Evolutionary conservation across 2,329 filamentous ascomycete species (phyloP).

Genomic region (Penicillium sp.): DNA sequence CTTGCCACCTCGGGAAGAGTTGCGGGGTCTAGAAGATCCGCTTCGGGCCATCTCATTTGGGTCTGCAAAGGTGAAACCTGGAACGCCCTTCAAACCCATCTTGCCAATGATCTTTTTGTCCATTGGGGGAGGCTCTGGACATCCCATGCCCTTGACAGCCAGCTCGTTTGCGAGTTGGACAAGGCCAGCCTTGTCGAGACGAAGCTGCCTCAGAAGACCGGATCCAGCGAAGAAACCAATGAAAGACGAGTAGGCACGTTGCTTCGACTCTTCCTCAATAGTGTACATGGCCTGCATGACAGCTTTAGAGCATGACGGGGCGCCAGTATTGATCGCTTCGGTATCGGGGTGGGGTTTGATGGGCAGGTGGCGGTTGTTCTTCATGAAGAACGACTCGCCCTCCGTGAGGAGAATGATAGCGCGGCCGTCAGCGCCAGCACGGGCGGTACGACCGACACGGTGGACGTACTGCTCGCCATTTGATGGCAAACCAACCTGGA

Average conservation of each 20-base stretch:
- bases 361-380: slow-evolving; percentile 48
- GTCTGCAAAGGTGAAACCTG: slow-evolving; percentile 33
- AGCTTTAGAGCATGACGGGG: slow-evolving; percentile 30
- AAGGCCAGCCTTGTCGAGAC: slow-evolving; percentile 33
- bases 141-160: slow-evolving; percentile 37
- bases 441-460: slow-evolving; percentile 62
- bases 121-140: slow-evolving; percentile 37
- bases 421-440: slow-evolving; percentile 53
- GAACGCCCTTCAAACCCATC: slow-evolving; percentile 41
- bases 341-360: slow-evolving; percentile 49
- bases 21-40: slow-evolving; percentile 10
- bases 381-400: slow-evolving; percentile 52
- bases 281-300: slow-evolving; percentile 30
- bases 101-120: slow-evolving; percentile 39
- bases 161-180: slow-evolving; percentile 39
- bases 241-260: slow-evolving; percentile 38
- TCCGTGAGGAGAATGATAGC: slow-evolving; percentile 54
- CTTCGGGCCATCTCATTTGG: slow-evolving; percentile 13
- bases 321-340: slow-evolving; percentile 38
- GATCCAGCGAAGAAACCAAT: slow-evolving; percentile 38
- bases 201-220: slow-evolving; percentile 30
- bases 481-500: slow-evolving; percentile 51
- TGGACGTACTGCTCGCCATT: slow-evolving; percentile 52
- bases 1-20: slow-evolving; percentile 15
- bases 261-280: slow-evolving; percentile 33